Base-by-base conservation (phyloP, 768 basidiomycete species). In the Kwoniella sp. region DNA sequence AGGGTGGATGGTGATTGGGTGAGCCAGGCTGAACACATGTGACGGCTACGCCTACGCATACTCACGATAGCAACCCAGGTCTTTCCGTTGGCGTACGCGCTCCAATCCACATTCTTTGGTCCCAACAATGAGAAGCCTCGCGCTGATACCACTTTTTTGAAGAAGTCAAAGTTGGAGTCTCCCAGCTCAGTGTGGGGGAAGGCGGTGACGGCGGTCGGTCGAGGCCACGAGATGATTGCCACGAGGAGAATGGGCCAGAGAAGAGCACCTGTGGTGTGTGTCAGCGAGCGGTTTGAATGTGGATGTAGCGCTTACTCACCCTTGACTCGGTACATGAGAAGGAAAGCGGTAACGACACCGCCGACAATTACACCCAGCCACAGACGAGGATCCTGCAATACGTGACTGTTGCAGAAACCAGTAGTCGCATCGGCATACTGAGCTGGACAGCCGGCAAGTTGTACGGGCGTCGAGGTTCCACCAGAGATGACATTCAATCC, bases 341-440 rank as follows among this genome's bases (percentile, higher is more conserved):
- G 79, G 56, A 91, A 81, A 2, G 89, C 83, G 1, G 91, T 92
- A 56, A 92, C 75, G 66, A 93, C 84, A 4, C 91, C 91, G 68
- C 91, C 91, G 6, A 87, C 81, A 78, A 91, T 90, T 60, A 92
- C 85, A 36, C 91, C 91, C n/a, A 92, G 80, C 91, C 91, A 93
- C 82, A 90, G 87, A 10, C 88, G 89, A 1, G 90, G 90, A 66
- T 81, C 87, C 40, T 85, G 87, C 26, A 93, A 81, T 2, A 90
- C 87, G 44, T 85, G 86, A 15, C 82, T 76, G 2, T 80, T 81
- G 68, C 91, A 93, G 80, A 74, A 71, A 24, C 54, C 63, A 5
- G 63, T 74, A 4, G 40, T 49, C 7, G 17, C 21, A 53, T 63
- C 54, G 53, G 24, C 76, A 44, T 76, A 83, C 82, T 87, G 82